A percentile compares a stretch with the other conserved stretches of the same genome.
These are phyloP conservation scores for Eucalyptus albens DNA, from an alignment of 345 rosid species.

Conservation along the genomic window DNA sequence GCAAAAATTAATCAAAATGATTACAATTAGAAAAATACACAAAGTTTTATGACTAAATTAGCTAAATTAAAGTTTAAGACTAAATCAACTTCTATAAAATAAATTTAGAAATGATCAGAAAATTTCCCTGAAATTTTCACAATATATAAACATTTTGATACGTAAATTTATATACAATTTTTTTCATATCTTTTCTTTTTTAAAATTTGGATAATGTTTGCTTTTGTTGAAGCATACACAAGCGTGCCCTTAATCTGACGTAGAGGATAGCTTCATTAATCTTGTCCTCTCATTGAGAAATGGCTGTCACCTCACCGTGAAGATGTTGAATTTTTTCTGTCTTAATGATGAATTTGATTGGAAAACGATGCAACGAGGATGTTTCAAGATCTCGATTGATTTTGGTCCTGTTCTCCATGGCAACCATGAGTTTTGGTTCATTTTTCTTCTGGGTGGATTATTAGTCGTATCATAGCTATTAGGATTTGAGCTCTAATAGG, in stretches of 20 bases:
- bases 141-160: no score
- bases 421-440: not conserved
- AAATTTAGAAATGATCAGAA: no score
- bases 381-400: not conserved
- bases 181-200: no score
- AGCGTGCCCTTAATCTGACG: not conserved
- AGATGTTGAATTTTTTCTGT: not conserved
- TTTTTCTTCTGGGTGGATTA: not conserved
- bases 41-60: not conserved
- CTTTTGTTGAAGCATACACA: not conserved
- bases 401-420: not conserved
- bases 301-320: not conserved
- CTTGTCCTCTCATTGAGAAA: not conserved
- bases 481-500: not conserved
- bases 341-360: not conserved
- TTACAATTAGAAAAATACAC: rapidly evolving
- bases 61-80: rapidly evolving
- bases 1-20: not conserved
- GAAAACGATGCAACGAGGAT: not conserved
- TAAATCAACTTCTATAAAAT: not conserved
- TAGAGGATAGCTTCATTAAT: not conserved
- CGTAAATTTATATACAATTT: no score
- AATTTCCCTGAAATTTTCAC: no score
- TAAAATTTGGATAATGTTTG: not conserved
- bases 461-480: not conserved